Evolutionary conservation across 2,329 filamentous ascomycete genomes (phyloP).

Genomic region (Venturia nashicola): DNA sequence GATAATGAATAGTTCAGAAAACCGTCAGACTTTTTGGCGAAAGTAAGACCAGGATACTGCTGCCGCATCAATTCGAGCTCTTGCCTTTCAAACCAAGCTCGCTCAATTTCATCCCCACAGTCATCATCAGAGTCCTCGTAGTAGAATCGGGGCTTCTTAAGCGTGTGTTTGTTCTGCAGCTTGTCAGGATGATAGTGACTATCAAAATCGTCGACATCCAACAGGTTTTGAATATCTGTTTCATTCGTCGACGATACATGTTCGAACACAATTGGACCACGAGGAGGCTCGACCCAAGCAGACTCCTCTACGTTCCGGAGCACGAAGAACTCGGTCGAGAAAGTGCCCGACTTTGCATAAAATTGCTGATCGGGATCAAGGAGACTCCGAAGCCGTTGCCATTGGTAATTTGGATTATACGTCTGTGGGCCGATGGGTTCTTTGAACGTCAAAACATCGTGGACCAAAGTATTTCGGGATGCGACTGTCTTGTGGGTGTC

Average conservation of each 20-base stretch:
- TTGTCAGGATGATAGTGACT: conserved; percentile 4
- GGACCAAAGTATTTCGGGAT: background rate
- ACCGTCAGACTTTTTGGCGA: background rate
- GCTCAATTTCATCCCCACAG: background rate
- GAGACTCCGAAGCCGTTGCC: conserved; percentile 12
- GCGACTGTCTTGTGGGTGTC: background rate
- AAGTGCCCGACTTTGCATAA: conserved; percentile 30
- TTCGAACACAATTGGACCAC: conserved; percentile 1
- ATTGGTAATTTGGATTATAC: conserved; percentile 2
- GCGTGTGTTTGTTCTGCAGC: background rate
- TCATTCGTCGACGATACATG: background rate
- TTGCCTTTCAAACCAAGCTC: conserved; percentile 6
- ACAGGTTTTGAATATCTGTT: background rate
- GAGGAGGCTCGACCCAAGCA: background rate
- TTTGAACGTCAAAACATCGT: background rate
- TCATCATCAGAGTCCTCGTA: background rate
- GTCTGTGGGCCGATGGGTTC: background rate
- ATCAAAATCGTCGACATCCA: conserved; percentile 2
- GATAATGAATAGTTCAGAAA: conserved; percentile 6
- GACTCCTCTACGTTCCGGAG: background rate
- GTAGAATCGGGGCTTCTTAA: background rate
- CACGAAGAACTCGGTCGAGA: conserved; percentile 29
- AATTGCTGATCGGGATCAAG: conserved; percentile 28
- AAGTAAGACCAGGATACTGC: conserved; percentile 3
- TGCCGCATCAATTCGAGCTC: conserved; percentile 1